Evolutionary conservation across 257 asterid species (phyloP), one percentile per base, ranked within the genome.

Genomic region (Eucommia ulmoides): DNA sequence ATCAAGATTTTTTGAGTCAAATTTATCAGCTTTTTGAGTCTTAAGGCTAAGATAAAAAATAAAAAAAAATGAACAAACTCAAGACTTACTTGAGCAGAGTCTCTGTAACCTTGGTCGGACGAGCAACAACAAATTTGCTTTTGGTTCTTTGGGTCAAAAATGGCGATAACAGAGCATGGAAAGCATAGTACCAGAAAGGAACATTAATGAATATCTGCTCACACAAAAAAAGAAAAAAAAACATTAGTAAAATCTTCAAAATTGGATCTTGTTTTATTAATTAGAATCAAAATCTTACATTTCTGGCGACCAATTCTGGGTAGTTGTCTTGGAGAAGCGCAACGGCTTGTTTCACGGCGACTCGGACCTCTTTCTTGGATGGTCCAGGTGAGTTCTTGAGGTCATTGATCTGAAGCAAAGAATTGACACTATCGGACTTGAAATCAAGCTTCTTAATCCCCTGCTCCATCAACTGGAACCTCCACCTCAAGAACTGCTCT

Each of bases 301-400:
- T 81, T 63, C 82, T 84, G 0, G 93, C 86, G 1, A 74, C 86
- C 20, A 84, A 81, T 68, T 84, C 95, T 0, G 95, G 95, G 58
- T 84, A 84, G 23, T 84, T 84, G 52, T 84, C 93, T 64, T 84
- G 95, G 24, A 84, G 93, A 60, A 81, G 66, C 0, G 76, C 66
- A 51, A 84, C 84, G 7, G 80, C 84, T 51, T 76, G 80, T 54
- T 79, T 72, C 3, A 73, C 67, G 0, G 83, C 83, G 33, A 64
- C 72, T 2, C 95, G 69, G n/a, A 81, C 82, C 29, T 78, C 93
- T 66, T 81, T 81, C 74, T 65, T 84, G 8, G 95, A 61, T 14
- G 78, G 71, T 14, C 84, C 81, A 0, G 79, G 75, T 8, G 83
- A 81, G 20, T 78, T 81, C 55, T 68, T 70, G 24, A 84, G 80